phyloP scores from a whole-genome alignment of 2,329 filamentous ascomycete species.

The Fusarium bulbicola region DNA sequence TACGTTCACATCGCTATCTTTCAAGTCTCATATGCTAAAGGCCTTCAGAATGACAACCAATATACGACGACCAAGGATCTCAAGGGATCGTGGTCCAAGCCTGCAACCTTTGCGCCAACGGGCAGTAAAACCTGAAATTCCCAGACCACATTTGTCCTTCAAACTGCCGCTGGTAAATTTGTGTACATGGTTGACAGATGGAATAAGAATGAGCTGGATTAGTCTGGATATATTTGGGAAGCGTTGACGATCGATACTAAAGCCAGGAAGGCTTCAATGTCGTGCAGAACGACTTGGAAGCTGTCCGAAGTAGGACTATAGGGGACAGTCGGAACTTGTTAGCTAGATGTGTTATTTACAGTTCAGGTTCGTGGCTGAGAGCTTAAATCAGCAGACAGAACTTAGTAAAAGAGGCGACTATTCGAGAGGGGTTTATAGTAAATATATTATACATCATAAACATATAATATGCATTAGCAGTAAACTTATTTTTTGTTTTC shows the following conservation, averaged over 20 bases:
- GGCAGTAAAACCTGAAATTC: neutral
- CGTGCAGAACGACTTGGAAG: neutral
- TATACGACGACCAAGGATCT: neutral
- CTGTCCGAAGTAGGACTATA: neutral
- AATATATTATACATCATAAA: too few relatives aligned
- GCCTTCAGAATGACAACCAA: neutral
- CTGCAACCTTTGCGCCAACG: neutral
- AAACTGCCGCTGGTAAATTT: fast-evolving
- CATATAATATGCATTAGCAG: too few relatives aligned
- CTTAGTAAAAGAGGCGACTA: too few relatives aligned
- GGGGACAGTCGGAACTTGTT: too few relatives aligned
- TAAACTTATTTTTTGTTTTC: too few relatives aligned
- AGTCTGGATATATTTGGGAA: neutral
- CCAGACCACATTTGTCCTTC: neutral
- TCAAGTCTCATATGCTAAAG: neutral
- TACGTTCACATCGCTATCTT: neutral
- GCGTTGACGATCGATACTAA: neutral
- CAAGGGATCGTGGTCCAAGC: neutral
- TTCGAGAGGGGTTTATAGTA: too few relatives aligned
- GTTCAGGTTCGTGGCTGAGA: too few relatives aligned
- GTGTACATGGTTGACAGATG: neutral
- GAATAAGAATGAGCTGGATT: neutral
- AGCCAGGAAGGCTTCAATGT: neutral
- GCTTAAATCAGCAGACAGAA: too few relatives aligned
- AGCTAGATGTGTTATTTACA: too few relatives aligned